Evolutionary conservation across 768 basidiomycete species (phyloP), one percentile per base, ranked within the genome.

Genomic region (Termitomyces sp.): DNA sequence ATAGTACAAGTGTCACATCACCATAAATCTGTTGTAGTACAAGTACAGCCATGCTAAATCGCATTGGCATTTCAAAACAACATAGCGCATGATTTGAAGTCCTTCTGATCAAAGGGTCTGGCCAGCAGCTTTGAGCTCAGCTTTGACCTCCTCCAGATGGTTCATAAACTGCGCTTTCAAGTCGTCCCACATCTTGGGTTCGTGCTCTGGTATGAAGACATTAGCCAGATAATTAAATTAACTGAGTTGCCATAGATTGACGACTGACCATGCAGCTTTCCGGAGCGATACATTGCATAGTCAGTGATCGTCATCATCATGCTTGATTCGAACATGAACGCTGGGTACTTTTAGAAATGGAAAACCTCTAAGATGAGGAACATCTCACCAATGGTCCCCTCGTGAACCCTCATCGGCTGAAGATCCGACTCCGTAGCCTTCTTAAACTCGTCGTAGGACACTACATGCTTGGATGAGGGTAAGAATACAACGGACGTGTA

Each of bases 301-400:
- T 87, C 86, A 6, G 85, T 85, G 40, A 86, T 73, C 0, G 82
- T 84, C 62, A 85, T 76, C 72, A 81, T 79, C 75, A 85, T 79
- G 61, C 80, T 80, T 3, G 82, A 77, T 65, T 85, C 84, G 58
- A 86, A 82, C 84, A 86, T 85, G 67, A 85, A 82, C 17, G 78
- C 83, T 82, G 35, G 2, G 38, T 9, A 32, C 9, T 46, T 47
- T 17, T 1, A 41, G 27, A 37, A 35, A 52, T 31, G 48, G 23
- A 40, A 38, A 3, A 23, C 9, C n/a, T 29, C 34, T 27, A 47
- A 27, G 53, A 25, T 0, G 31, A 6, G 37, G 17, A 29, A 10
- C 55, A 27, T 58, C 76, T 23, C 58, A 83, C 83, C 78, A 12
- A 85, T 75, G 0, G 80, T 80, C 32, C 78, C 82, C 54, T 84